A percentile compares a stretch with the other conserved stretches of the same genome.
phyloP scores from a whole-genome alignment of 2,329 filamentous ascomycete genomes.

The Fusarium virguliforme region DNA sequence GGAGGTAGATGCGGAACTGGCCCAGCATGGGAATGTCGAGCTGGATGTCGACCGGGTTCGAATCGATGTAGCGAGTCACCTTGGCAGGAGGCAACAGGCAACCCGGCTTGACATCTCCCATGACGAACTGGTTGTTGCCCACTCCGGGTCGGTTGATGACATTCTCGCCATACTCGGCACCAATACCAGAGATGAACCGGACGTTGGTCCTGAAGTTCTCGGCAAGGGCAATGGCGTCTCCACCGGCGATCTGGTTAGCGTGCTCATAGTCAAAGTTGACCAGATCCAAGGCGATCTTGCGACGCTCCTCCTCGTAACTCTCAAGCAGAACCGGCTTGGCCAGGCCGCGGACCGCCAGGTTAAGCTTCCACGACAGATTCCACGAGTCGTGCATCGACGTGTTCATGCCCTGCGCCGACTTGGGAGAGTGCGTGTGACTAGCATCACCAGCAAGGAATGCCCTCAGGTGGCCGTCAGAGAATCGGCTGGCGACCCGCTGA shows the following conservation, averaged over 20 bases:
- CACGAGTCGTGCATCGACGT: conserved; percentile 73
- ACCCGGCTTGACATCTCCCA: conserved; percentile 68
- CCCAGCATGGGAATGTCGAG: conserved; percentile 84
- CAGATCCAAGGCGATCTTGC: conserved; percentile 72
- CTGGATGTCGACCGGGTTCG: conserved; percentile 84
- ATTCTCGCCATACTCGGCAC: conserved; percentile 73
- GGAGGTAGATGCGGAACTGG: conserved; percentile 83
- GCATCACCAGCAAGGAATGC: conserved; percentile 82
- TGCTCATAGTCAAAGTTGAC: conserved; percentile 74
- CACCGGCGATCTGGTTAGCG: conserved; percentile 72
- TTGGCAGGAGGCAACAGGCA: conserved; percentile 76
- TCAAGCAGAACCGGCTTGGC: conserved; percentile 69
- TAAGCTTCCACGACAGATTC: conserved; percentile 71
- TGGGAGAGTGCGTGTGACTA: conserved; percentile 81
- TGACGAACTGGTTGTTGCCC: conserved; percentile 58
- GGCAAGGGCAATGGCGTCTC: conserved; percentile 75
- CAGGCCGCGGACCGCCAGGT: conserved; percentile 69
- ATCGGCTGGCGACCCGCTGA: conserved; percentile 79
- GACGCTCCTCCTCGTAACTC: conserved; percentile 76
- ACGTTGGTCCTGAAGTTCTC: conserved; percentile 80
- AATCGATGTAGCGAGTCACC: conserved; percentile 82
- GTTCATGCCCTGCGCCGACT: conserved; percentile 80
- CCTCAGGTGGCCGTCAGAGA: conserved; percentile 73
- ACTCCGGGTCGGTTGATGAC: conserved; percentile 63
- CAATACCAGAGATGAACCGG: conserved; percentile 81